phyloP scores from a whole-genome alignment of 306 rosid species.

The Gastrolobium bilobum region DNA sequence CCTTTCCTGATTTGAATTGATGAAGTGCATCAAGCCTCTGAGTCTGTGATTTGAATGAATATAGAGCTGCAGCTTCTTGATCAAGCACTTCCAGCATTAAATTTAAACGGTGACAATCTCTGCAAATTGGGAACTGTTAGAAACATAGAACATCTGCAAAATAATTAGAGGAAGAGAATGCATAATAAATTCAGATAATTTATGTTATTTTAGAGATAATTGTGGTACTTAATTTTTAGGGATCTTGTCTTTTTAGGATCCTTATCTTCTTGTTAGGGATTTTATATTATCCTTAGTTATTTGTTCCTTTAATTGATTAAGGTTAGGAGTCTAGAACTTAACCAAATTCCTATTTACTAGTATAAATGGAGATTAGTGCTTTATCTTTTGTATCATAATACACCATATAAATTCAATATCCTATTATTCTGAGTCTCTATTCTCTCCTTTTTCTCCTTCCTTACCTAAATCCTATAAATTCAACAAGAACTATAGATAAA shows the following conservation, averaged over 20 bases:
- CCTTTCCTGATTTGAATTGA: slow-evolving; percentile 84
- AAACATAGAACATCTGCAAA: slow-evolving; percentile 6
- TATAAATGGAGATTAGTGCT: background rate
- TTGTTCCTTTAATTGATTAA: background rate
- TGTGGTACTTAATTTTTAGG: background rate
- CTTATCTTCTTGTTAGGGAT: background rate
- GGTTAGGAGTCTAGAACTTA: no score
- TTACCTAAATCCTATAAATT: background rate
- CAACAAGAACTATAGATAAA: background rate
- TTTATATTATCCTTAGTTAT: background rate
- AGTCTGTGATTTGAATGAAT: slow-evolving; percentile 86
- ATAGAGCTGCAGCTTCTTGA: slow-evolving; percentile 72
- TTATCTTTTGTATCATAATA: background rate
- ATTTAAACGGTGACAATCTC: slow-evolving; percentile 83
- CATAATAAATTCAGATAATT: background rate
- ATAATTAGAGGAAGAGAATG: background rate
- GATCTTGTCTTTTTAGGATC: slow-evolving; percentile 8
- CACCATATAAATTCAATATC: slow-evolving; percentile 2
- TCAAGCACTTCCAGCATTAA: slow-evolving; percentile 87
- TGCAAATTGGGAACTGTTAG: slow-evolving; percentile 51
- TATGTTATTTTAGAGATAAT: background rate
- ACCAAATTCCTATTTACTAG: background rate
- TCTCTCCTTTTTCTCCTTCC: background rate
- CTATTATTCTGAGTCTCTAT: background rate
- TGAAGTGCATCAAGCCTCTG: slow-evolving; percentile 83